Evolutionary conservation across 73 alveolate species (phyloP).

Genomic region (Symbiodinium natans): DNA sequence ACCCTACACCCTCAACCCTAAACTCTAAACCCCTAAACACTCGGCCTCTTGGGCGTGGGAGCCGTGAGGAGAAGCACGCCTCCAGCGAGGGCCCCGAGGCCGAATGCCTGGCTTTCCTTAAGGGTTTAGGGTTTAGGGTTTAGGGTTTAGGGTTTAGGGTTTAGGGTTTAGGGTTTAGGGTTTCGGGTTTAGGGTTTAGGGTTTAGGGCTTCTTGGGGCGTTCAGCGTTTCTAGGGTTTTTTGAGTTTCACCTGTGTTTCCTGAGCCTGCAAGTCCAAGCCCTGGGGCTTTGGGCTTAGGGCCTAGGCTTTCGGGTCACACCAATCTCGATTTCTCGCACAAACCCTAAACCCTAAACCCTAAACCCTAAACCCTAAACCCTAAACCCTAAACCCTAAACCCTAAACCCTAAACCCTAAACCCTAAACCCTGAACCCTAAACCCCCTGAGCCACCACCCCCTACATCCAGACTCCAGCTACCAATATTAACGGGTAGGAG

Average conservation of each 20-base stretch:
- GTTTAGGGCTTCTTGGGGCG: not conserved
- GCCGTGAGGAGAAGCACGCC: slow-evolving; percentile 38
- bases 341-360: no score
- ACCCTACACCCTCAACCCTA: not conserved
- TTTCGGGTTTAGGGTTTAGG: not conserved
- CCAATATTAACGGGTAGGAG: no score
- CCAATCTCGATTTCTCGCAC: no score
- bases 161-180: not conserved
- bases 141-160: not conserved
- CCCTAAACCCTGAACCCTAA: no score
- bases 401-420: not conserved
- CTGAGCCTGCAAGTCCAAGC: no score
- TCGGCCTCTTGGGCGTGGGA: slow-evolving; percentile 13
- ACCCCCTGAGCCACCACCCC: no score
- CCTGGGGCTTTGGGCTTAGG: no score
- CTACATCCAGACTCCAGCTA: no score
- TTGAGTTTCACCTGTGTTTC: no score
- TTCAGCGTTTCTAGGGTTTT: no score
- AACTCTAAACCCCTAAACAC: not conserved
- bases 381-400: not conserved
- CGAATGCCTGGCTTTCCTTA: not conserved
- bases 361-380: no score
- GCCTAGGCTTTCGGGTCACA: no score
- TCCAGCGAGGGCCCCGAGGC: slow-evolving; percentile 41
- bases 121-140: not conserved